Evolutionary conservation across 768 basidiomycete genomes (phyloP), one percentile per base, ranked within the genome.

Genomic region (Dioszegia aurantiaca): DNA sequence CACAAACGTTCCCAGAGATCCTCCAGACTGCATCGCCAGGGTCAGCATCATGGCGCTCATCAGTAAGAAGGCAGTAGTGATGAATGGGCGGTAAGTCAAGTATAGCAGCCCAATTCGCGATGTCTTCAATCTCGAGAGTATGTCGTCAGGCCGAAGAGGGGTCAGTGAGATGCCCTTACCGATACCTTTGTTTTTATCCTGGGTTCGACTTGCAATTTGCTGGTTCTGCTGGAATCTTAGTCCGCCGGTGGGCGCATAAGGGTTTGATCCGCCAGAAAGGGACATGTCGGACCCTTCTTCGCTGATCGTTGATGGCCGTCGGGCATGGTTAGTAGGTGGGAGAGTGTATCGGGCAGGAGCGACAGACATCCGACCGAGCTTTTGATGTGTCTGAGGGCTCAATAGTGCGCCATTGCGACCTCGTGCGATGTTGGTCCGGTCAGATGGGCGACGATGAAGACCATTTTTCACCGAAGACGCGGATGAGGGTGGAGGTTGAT

Each of bases 301-400:
- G 33, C 33, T 33, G 33, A 33, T 33, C 14, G 3, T 11, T 40
- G 51, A 28, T 8, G 24, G 4, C 3, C 24, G 10, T 31, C 23
- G 17, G 3, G 31, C 21, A 33, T 16, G 28, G 21, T 28, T 41
- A 31, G 14, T 11, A 19, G 48, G 33, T 16, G 60, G 53, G 10
- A 62, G 21, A 19, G 67, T 55, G 40, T 68, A 68, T 54, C 63
- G 37, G 9, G 69, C 55, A 2, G 66, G 48, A 1, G 68, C 71
- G 10, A 69, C 66, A 33, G 71, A 70, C 71, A 73, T 73, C 24
- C 68, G 31, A 2, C 71, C 71, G 28, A 73, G 46, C n/a, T 60
- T 60, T 9, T 68, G 58, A 24, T 66, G 66, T 30, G 60, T 61
- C 21, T 53, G 56, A 6, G 64, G 57, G 1, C 60, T 59, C 36